Percentiles rank a stretch among this genome's conserved stretches.
phyloP scores from a whole-genome alignment of 306 rosid genomes.

The Cajanus cajan region DNA sequence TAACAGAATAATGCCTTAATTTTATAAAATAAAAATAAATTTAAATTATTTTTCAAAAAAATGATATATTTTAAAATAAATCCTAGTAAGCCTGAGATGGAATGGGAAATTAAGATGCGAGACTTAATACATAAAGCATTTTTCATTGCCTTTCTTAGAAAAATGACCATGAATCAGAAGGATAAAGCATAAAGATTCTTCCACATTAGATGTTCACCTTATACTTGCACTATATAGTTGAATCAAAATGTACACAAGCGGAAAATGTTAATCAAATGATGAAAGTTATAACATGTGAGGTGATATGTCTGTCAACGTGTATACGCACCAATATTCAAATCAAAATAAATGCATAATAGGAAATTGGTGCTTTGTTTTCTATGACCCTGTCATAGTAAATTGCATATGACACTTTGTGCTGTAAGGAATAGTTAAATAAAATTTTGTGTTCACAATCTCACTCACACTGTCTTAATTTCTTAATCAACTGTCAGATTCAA shows the following conservation, averaged over 20 bases:
- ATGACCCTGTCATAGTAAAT: neutral
- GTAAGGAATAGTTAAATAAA: neutral
- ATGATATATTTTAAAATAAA: neutral
- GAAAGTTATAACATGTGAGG: neutral
- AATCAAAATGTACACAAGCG: neutral
- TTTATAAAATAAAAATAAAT: neutral
- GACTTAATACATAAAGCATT: neutral
- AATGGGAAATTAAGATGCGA: neutral
- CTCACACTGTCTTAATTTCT: constrained; percentile 8
- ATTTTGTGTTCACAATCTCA: neutral
- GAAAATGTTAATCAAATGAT: neutral
- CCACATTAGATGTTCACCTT: neutral
- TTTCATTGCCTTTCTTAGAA: neutral
- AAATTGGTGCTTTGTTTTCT: neutral
- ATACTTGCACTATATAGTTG: neutral
- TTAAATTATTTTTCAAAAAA: neutral
- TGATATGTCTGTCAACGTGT: neutral
- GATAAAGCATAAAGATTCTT: neutral
- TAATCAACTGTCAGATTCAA: neutral
- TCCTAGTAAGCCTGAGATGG: neutral
- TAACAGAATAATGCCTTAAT: neutral
- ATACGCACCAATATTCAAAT: neutral
- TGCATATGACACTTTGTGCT: neutral
- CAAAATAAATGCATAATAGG: neutral
- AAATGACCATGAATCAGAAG: neutral